Percentiles rank a stretch among this genome's conserved stretches.
phyloP scores from a whole-genome alignment of 768 basidiomycete genomes.

The Hypholoma sublateritium region DNA sequence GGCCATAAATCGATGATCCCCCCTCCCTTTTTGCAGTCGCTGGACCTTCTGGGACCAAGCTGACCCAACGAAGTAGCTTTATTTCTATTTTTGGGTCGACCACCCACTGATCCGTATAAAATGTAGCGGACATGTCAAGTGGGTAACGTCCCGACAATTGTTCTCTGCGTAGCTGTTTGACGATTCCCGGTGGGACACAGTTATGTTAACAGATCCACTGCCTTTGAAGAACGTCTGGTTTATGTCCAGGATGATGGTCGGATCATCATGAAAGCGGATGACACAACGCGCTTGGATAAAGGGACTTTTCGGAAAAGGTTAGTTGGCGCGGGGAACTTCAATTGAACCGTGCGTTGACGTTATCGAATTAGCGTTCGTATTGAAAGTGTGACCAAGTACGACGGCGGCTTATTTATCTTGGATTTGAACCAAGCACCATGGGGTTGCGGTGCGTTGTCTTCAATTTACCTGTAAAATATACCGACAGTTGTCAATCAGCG shows the following conservation, averaged over 20 bases:
- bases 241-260: slow-evolving; percentile 56
- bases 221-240: slow-evolving; percentile 52
- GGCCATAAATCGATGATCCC: background rate
- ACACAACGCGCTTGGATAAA: slow-evolving; percentile 51
- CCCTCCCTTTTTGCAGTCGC: slow-evolving; percentile 35
- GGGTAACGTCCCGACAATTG: slow-evolving; percentile 20
- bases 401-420: slow-evolving; percentile 80
- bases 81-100: slow-evolving; percentile 6
- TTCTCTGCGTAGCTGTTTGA: background rate
- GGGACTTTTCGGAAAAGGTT: slow-evolving; percentile 67
- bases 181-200: slow-evolving; percentile 29
- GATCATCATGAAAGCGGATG: slow-evolving; percentile 78
- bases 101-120: slow-evolving; percentile 4
- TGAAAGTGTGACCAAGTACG: slow-evolving; percentile 60
- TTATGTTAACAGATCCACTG: slow-evolving; percentile 57
- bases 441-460: slow-evolving; percentile 69
- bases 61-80: slow-evolving; percentile 69
- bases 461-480: background rate
- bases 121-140: slow-evolving; percentile 70
- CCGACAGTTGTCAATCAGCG: slow-evolving; percentile 35
- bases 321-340: background rate
- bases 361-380: slow-evolving; percentile 67
- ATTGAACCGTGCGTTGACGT: background rate
- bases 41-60: slow-evolving; percentile 57
- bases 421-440: slow-evolving; percentile 84